Conservation (phyloP, 176 grass and related monocot genomes). For the Musa beccarii region DNA sequence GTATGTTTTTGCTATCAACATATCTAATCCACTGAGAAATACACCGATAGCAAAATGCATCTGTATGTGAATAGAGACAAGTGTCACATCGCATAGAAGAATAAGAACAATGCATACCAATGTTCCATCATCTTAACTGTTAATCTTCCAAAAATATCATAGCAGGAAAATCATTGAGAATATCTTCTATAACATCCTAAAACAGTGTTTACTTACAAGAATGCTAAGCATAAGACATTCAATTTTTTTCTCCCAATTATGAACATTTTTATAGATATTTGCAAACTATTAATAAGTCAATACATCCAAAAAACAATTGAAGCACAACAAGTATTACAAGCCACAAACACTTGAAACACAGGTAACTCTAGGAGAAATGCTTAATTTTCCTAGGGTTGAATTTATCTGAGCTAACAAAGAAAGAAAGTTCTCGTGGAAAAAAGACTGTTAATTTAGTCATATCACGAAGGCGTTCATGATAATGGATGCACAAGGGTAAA, state of each 20-base stretch:
- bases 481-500: too few relatives aligned
- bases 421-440: too few relatives aligned
- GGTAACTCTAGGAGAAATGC: too few relatives aligned
- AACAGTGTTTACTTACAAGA: not conserved
- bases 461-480: too few relatives aligned
- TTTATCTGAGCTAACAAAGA: too few relatives aligned
- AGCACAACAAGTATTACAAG: not conserved
- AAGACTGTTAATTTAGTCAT: too few relatives aligned
- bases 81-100: not conserved
- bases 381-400: too few relatives aligned
- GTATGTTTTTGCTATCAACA: slow-evolving; percentile 28
- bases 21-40: slow-evolving; percentile 48
- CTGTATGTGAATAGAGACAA: slow-evolving; percentile 20
- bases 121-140: not conserved
- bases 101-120: not conserved
- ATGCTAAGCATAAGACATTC: not conserved
- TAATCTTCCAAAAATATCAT: not conserved
- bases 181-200: not conserved
- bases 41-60: slow-evolving; percentile 56
- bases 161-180: not conserved
- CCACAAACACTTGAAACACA: too few relatives aligned
- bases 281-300: not conserved
- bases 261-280: not conserved
- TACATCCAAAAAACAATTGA: not conserved
- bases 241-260: not conserved